Evolutionary conservation across 495 filamentous ascomycete genomes (phyloP).

Genomic region (Penicillium silybi): DNA sequence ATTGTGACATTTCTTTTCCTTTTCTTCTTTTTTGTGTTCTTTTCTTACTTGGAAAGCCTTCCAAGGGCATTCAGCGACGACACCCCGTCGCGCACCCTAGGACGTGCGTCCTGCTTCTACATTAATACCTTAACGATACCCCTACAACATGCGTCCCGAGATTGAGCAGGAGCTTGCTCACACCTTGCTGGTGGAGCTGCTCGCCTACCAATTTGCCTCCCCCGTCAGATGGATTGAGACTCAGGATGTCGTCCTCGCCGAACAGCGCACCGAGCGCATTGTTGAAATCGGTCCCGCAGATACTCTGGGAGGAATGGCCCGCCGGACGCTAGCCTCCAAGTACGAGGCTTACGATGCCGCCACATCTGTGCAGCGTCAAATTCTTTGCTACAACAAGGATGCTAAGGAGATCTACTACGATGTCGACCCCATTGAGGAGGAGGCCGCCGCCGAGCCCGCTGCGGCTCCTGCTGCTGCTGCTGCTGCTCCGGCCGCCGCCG

Average conservation of each 20-base stretch:
- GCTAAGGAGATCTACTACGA: slow-evolving; percentile 99
- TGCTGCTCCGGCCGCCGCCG: slow-evolving; percentile 32
- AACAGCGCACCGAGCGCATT: slow-evolving; percentile 93
- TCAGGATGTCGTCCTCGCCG: slow-evolving; percentile 96
- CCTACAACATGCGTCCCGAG: slow-evolving; percentile 79
- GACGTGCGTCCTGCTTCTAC: slow-evolving; percentile 14
- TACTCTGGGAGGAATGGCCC: slow-evolving; percentile 97
- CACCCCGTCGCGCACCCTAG: slow-evolving; percentile 8
- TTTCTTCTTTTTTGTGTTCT: slow-evolving; percentile 2
- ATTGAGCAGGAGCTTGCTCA: slow-evolving; percentile 97
- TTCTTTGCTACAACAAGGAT: slow-evolving; percentile 99
- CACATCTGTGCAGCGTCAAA: slow-evolving; percentile 90
- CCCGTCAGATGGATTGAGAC: slow-evolving; percentile 99
- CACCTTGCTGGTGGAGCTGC: slow-evolving; percentile 94
- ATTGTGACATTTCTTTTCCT: slow-evolving; percentile 7
- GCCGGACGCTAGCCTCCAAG: slow-evolving; percentile 90
- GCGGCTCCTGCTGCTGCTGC: slow-evolving; percentile 35
- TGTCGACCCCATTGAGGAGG: slow-evolving; percentile 91
- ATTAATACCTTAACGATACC: slow-evolving; percentile 18
- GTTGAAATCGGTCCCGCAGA: slow-evolving; percentile 97
- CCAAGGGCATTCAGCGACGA: slow-evolving; percentile 15
- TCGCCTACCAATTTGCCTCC: slow-evolving; percentile 98
- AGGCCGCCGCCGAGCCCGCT: slow-evolving; percentile 54
- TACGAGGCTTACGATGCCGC: slow-evolving; percentile 99
- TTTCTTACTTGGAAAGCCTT: slow-evolving; percentile 6